Evolutionary conservation across 148 eudicot genomes (phyloP), one percentile per base, ranked within the genome.

Genomic region (Amaranthus hypochondriacus): DNA sequence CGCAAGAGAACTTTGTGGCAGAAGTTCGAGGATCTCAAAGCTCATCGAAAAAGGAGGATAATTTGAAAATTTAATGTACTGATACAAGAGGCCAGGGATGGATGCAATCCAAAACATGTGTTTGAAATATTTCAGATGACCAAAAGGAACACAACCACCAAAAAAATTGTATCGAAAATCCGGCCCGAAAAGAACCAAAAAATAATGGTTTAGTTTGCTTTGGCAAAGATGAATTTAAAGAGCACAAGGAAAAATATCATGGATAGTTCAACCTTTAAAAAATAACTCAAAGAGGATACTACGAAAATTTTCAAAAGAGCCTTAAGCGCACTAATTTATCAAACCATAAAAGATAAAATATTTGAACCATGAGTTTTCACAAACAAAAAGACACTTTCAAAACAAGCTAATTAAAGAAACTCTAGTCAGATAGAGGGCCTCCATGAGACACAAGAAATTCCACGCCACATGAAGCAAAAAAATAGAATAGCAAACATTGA

Each of bases 391-490:
- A 5, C 2, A 5, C 2, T 47, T 47, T 14, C 42, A 4, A 12
- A 58, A 48, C 7, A 47, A 72, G 55, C 18, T 43, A 43, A 4
- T 56, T 56, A 6, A 56, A 13, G 51, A 4, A 49, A 4, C 48
- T 56, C 46, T 56, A 15, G 51, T 56, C 74, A 72, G n/a, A 72
- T 48, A 46, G 52, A 51, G 48, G 48, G 74, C 74, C 74, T 59
- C 53, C 46, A 72, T 9, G 74, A 9, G 66, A 66, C 56, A 21
- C 52, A 72, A 48, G 53, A 42, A 9, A 12, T 59, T 72, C 15
- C 54, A 65, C 74, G 63, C 66, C 66, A 72, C 13, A 59, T 47
- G 46, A 65, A 65, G 52, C 56, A 72, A 72, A 72, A 58, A 58
- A 59, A 59, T 59, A 47, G 56, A 72, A 48, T 72, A 72, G 66